A percentile compares a stretch with the other conserved stretches of the same genome.
These are phyloP conservation scores for Colletotrichum filicis DNA, from an alignment of 2,329 filamentous ascomycete genomes.

Conservation along the genomic window DNA sequence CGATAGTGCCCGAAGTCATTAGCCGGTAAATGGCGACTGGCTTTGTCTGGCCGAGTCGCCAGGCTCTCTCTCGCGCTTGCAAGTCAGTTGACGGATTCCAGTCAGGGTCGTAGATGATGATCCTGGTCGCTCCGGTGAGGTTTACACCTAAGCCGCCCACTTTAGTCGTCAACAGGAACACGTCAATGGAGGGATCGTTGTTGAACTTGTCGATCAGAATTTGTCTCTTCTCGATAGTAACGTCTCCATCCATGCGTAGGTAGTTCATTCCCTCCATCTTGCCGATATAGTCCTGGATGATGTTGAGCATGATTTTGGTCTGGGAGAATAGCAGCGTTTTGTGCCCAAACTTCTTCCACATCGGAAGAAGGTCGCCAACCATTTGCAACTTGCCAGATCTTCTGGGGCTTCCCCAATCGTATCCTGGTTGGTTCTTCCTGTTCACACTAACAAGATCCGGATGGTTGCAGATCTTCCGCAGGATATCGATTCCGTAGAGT, in stretches of 20 bases:
- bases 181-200: constrained; percentile 78
- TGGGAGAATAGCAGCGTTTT: constrained; percentile 95
- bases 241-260: constrained; percentile 93
- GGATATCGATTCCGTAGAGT: constrained; percentile 88
- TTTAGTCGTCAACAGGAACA: constrained; percentile 95
- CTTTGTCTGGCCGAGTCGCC: constrained; percentile 93
- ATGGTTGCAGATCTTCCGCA: constrained; percentile 98
- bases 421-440: constrained; percentile 67
- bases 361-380: constrained; percentile 84
- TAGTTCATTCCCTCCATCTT: constrained; percentile 77
- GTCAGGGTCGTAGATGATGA: constrained; percentile 98
- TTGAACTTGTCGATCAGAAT: constrained; percentile 94
- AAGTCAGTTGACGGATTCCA: constrained; percentile 99
- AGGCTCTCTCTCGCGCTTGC: constrained; percentile 94
- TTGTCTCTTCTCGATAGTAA: constrained; percentile 89
- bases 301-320: constrained; percentile 94
- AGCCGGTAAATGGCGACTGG: constrained; percentile 96
- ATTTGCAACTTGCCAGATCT: constrained; percentile 98
- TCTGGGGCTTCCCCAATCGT: constrained; percentile 80
- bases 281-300: constrained; percentile 84
- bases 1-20: constrained; percentile 98
- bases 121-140: constrained; percentile 91
- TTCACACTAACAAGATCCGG: constrained; percentile 83
- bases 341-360: constrained; percentile 91
- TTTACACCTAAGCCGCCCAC: constrained; percentile 96